These are phyloP conservation scores for Fonsecaea pedrosoi DNA, from an alignment of 2,329 filamentous ascomycete genomes.

Conservation along the genomic window DNA sequence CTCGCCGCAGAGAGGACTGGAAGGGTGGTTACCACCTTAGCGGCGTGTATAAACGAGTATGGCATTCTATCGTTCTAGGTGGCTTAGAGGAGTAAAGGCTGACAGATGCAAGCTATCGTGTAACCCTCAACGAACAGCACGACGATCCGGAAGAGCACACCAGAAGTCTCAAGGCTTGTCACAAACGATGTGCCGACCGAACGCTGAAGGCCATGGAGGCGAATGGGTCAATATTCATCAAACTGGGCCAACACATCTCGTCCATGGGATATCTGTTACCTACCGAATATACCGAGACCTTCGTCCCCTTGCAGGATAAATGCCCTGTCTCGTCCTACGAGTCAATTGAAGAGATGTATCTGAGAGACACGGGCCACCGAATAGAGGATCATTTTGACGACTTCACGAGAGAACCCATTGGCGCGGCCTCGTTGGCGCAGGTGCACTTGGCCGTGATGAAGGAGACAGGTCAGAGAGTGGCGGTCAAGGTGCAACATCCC, in stretches of 20 bases:
- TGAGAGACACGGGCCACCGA: slow-evolving; percentile 77
- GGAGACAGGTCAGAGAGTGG: slow-evolving; percentile 82
- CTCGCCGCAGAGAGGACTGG: slow-evolving; percentile 77
- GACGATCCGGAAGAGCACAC: slow-evolving; percentile 69
- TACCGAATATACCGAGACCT: slow-evolving; percentile 90
- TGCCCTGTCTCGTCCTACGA: slow-evolving; percentile 91
- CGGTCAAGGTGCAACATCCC: slow-evolving; percentile 96
- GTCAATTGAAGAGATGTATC: slow-evolving; percentile 86
- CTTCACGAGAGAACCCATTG: slow-evolving; percentile 81
- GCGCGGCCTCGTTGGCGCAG: slow-evolving; percentile 91
- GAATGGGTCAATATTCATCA: slow-evolving; percentile 98
- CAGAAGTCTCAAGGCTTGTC: slow-evolving; percentile 78
- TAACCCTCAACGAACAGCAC: slow-evolving; percentile 73
- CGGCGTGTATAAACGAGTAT: slow-evolving; percentile 88
- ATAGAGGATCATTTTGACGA: slow-evolving; percentile 85
- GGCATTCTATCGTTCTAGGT: not conserved
- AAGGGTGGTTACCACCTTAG: slow-evolving; percentile 75
- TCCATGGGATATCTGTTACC: slow-evolving; percentile 95
- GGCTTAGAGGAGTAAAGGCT: not conserved
- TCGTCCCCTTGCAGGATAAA: slow-evolving; percentile 93
- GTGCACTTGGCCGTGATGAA: slow-evolving; percentile 87
- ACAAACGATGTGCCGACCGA: slow-evolving; percentile 88
- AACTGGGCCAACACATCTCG: slow-evolving; percentile 93
- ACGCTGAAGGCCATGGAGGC: slow-evolving; percentile 87
- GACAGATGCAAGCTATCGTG: slow-evolving; percentile 72